Evolutionary conservation across 257 asterid genomes (phyloP).

Genomic region (Solanum bulbocastanum): DNA sequence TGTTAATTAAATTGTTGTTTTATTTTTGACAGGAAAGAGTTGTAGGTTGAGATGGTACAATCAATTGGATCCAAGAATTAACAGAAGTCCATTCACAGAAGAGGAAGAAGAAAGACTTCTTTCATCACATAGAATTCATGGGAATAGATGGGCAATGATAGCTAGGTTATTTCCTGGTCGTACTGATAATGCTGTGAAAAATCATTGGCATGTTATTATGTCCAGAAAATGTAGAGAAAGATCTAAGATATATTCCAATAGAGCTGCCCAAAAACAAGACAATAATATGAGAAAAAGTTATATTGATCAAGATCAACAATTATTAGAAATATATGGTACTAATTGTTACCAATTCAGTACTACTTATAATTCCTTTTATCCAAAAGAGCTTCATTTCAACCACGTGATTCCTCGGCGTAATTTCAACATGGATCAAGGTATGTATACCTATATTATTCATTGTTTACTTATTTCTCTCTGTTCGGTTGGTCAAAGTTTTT

Average conservation of each 20-base stretch:
- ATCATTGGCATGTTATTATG: slow-evolving; percentile 93
- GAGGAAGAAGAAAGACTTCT: slow-evolving; percentile 83
- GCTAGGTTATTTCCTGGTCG: slow-evolving; percentile 82
- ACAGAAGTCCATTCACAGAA: slow-evolving; percentile 70
- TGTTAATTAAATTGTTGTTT: not conserved
- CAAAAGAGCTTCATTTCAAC: slow-evolving; percentile 18
- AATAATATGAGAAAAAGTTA: not conserved
- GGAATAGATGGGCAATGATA: slow-evolving; percentile 85
- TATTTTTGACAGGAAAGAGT: slow-evolving; percentile 52
- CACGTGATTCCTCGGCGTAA: not conserved
- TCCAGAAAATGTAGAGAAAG: slow-evolving; percentile 64
- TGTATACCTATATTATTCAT: not conserved
- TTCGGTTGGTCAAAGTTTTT: not conserved
- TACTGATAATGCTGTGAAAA: slow-evolving; percentile 87
- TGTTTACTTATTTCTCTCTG: not conserved
- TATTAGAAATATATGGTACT: not conserved
- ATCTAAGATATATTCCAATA: slow-evolving; percentile 29
- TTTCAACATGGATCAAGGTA: slow-evolving; percentile 30
- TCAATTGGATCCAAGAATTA: slow-evolving; percentile 81
- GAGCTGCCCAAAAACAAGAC: not conserved
- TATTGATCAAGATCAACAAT: slow-evolving; percentile 14
- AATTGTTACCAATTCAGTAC: slow-evolving; percentile 3
- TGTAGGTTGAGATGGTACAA: slow-evolving; percentile 95
- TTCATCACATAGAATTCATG: slow-evolving; percentile 66
- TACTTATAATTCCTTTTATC: slow-evolving; percentile 8